Conservation (phyloP, 371 early-diverging fungal species). For the Mortierella sp. region DNA sequence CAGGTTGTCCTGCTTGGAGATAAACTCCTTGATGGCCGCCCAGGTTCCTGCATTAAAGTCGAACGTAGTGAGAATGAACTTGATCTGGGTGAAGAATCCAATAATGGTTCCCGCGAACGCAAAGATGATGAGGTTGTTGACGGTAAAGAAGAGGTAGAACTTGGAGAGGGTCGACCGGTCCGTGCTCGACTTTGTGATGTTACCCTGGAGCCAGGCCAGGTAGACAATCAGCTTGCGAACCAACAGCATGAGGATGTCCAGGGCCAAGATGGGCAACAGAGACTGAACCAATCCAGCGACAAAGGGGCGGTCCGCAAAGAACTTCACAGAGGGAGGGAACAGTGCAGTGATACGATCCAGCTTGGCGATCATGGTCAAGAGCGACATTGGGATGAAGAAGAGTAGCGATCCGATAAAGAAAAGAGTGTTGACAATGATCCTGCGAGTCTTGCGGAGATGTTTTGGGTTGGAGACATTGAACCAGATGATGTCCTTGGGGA, state of each 20-base stretch:
- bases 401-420: conserved; percentile 72
- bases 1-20: conserved; percentile 36
- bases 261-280: conserved; percentile 78
- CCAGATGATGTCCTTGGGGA: conserved; percentile 88
- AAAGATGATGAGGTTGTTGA: conserved; percentile 78
- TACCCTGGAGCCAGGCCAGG: conserved; percentile 85
- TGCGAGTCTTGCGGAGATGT: conserved; percentile 69
- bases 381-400: conserved; percentile 77
- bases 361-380: conserved; percentile 73
- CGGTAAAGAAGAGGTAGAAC: conserved; percentile 83
- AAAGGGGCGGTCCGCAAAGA: conserved; percentile 63
- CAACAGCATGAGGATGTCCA: conserved; percentile 77
- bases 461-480: conserved; percentile 76
- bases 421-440: conserved; percentile 67
- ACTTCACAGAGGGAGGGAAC: conserved; percentile 65
- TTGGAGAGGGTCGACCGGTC: conserved; percentile 84
- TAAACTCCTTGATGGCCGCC: conserved; percentile 27
- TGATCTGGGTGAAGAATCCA: conserved; percentile 63
- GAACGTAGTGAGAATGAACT: conserved; percentile 52
- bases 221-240: conserved; percentile 78
- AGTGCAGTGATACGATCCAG: conserved; percentile 67
- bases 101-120: conserved; percentile 71
- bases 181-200: conserved; percentile 76
- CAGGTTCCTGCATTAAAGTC: conserved; percentile 15
- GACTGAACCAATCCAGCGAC: conserved; percentile 74